Percentiles rank a stretch among this genome's conserved stretches.
Conservation (phyloP, 2,329 filamentous ascomycete genomes). For the Clonostachys rhizophaga region DNA sequence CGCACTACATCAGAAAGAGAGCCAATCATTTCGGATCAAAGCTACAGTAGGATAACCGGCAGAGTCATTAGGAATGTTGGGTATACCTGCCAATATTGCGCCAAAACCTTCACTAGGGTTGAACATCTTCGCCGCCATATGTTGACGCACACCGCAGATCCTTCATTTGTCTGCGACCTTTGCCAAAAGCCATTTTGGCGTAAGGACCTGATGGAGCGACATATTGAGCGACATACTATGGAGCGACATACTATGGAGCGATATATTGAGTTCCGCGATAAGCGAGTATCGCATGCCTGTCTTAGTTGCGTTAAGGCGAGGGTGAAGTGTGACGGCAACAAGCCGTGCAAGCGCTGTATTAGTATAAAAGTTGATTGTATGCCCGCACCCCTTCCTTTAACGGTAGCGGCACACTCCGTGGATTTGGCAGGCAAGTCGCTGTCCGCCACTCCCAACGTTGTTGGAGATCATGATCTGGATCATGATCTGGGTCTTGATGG, state of each 20-base stretch:
- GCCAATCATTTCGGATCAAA: too few relatives aligned
- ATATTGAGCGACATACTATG: slow-evolving; percentile 21
- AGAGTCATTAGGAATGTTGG: slow-evolving; percentile 5
- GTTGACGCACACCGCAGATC: slow-evolving; percentile 43
- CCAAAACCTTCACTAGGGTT: slow-evolving; percentile 44
- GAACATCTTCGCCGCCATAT: slow-evolving; percentile 49
- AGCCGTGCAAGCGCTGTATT: slow-evolving; percentile 47
- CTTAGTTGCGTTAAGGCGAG: slow-evolving; percentile 45
- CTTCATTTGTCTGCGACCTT: slow-evolving; percentile 42
- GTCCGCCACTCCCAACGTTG: slow-evolving; percentile 3
- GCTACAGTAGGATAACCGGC: too few relatives aligned
- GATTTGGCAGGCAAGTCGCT: slow-evolving; percentile 21
- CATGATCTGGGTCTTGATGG: neutral
- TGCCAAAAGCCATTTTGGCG: slow-evolving; percentile 50
- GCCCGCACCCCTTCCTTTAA: too few relatives aligned
- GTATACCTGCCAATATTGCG: slow-evolving; percentile 47
- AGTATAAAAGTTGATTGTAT: slow-evolving; percentile 5
- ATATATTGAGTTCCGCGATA: too few relatives aligned
- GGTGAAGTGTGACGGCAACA: slow-evolving; percentile 50
- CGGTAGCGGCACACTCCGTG: too few relatives aligned
- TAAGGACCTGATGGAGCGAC: slow-evolving; percentile 47
- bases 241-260: slow-evolving; percentile 1
- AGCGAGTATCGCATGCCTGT: slow-evolving; percentile 46
- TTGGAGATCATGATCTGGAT: neutral
- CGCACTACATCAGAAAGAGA: slow-evolving; percentile 8